Percentiles rank a stretch among this genome's conserved stretches.
Evolutionary conservation across 768 basidiomycete species (phyloP).

Genomic region (Calocybe gangraenosa): DNA sequence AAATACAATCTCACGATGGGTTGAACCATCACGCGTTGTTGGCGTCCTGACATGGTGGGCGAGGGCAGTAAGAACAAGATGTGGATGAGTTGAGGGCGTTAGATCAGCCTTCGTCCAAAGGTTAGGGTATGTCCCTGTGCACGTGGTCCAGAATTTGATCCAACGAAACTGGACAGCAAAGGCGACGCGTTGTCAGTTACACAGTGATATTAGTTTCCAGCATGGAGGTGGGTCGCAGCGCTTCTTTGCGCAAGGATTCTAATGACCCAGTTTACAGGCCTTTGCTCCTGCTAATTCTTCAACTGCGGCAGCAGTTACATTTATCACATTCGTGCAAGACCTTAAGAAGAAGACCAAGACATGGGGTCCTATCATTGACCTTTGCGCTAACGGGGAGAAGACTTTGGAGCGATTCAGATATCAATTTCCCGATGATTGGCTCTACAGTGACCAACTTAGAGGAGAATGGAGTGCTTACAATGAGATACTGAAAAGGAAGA

Average conservation of each 20-base stretch:
- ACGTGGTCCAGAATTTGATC: constrained; percentile 21
- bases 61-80: constrained; percentile 10
- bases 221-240: constrained; percentile 24
- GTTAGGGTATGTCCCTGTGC: constrained; percentile 22
- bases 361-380: constrained; percentile 96
- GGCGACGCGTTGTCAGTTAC: constrained; percentile 22
- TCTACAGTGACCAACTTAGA: constrained; percentile 94
- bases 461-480: constrained; percentile 99
- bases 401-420: constrained; percentile 95
- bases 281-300: constrained; percentile 83
- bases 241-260: not conserved
- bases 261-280: constrained; percentile 31
- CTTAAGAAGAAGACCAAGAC: constrained; percentile 94
- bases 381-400: constrained; percentile 94
- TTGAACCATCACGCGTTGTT: constrained; percentile 98
- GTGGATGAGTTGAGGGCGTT: constrained; percentile 11
- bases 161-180: constrained; percentile 13
- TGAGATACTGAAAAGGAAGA: constrained; percentile 96
- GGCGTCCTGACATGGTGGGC: constrained; percentile 80
- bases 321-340: constrained; percentile 99
- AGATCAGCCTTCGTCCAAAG: constrained; percentile 5
- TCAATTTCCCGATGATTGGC: constrained; percentile 96
- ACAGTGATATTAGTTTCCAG: constrained; percentile 10
- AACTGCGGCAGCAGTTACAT: constrained; percentile 96
- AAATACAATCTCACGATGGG: constrained; percentile 86